A percentile compares a stretch with the other conserved stretches of the same genome.
These are phyloP conservation scores for Trypanosoma platydactyli DNA, from an alignment of 208 protist genomes.

Conservation along the genomic window DNA sequence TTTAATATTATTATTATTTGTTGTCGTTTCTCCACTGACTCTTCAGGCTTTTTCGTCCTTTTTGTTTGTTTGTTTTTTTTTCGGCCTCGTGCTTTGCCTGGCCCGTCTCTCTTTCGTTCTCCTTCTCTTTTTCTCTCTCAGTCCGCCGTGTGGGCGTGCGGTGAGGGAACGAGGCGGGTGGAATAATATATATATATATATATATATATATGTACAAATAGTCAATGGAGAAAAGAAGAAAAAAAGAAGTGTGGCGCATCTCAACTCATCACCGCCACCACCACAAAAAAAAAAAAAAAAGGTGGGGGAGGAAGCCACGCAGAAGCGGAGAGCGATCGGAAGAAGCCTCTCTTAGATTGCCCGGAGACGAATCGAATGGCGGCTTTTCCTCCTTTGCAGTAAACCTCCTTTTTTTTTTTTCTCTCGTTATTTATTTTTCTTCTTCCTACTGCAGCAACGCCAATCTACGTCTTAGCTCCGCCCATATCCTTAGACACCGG, in stretches of 20 bases:
- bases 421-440: not conserved
- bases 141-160: not conserved
- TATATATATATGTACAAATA: conserved; percentile 10
- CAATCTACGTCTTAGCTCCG: no score
- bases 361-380: not conserved
- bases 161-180: conserved; percentile 9
- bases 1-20: no score
- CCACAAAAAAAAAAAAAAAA: conserved; percentile 21
- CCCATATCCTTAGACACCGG: no score
- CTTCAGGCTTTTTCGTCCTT: no score
- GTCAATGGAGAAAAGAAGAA: conserved; percentile 19
- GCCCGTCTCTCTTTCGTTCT: not conserved
- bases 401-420: conserved; percentile 3
- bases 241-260: no score
- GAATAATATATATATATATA: conserved; percentile 16
- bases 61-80: conserved; percentile 13
- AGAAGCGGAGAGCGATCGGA: no score
- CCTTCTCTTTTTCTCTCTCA: conserved; percentile 12
- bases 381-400: not conserved
- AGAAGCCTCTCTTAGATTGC: no score
- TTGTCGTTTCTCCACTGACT: not conserved
- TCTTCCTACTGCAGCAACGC: not conserved
- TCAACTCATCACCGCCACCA: no score
- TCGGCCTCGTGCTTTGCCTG: not conserved
- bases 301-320: not conserved